These are phyloP conservation scores for Xylariaceae sp. DNA, from an alignment of 2,329 filamentous ascomycete species.

Conservation along the genomic window DNA sequence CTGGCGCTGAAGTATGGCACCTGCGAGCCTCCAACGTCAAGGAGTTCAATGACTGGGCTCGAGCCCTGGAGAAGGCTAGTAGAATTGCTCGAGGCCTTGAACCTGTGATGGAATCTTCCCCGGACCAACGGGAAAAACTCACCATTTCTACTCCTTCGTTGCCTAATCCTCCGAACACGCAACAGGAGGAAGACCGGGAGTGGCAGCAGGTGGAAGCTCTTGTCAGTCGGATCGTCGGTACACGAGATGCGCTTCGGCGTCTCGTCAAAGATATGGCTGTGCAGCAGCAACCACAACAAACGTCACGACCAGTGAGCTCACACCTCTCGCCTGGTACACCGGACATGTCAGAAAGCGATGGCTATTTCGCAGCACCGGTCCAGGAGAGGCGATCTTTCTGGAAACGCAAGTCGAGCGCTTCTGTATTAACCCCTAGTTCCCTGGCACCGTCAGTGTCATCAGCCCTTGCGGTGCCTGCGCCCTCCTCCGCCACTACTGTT, in stretches of 20 bases:
- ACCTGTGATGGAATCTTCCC: constrained; percentile 22
- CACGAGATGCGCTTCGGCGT: constrained; percentile 80
- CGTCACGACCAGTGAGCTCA: constrained; percentile 29
- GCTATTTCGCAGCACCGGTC: constrained; percentile 45
- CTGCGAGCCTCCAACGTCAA: constrained; percentile 75
- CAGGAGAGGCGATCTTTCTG: constrained; percentile 75
- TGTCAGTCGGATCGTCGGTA: constrained; percentile 80
- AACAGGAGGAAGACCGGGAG: constrained; percentile 51
- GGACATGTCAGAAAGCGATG: constrained; percentile 42
- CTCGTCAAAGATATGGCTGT: constrained; percentile 80
- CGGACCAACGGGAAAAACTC: constrained; percentile 19
- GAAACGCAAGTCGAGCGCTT: constrained; percentile 75
- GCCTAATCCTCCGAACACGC: constrained; percentile 22
- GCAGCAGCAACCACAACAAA: constrained; percentile 46
- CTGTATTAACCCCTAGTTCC: constrained; percentile 37
- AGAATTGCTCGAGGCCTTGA: constrained; percentile 56
- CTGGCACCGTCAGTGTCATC: constrained; percentile 35
- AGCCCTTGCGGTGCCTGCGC: constrained; percentile 38
- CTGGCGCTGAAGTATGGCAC: constrained; percentile 96
- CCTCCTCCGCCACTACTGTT: constrained; percentile 29
- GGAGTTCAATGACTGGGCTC: constrained; percentile 85
- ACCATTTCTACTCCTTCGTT: constrained; percentile 22
- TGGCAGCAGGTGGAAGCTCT: constrained; percentile 85
- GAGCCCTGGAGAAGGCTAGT: constrained; percentile 78
- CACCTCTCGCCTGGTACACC: constrained; percentile 38